A percentile compares a stretch with the other conserved stretches of the same genome.
phyloP scores from a whole-genome alignment of 441 rosid species.

The Sinapis alba region DNA sequence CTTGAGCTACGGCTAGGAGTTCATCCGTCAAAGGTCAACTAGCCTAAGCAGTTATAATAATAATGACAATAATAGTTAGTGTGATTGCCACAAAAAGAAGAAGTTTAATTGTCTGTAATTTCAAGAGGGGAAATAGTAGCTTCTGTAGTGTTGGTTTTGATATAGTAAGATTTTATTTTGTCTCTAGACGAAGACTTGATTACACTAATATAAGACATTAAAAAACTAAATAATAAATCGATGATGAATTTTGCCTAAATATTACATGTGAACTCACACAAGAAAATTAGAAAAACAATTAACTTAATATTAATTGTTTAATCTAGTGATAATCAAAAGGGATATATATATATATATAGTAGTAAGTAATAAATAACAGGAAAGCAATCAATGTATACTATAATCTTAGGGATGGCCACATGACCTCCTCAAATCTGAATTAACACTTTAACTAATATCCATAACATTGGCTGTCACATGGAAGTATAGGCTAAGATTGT shows the following conservation, averaged over 20 bases:
- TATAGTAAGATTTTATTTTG: conserved; percentile 29
- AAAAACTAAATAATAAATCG: neutral
- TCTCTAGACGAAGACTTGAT: conserved; percentile 2
- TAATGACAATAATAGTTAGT: conserved; percentile 26
- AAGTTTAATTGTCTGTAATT: conserved; percentile 24
- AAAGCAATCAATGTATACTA: neutral
- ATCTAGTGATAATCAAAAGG: neutral
- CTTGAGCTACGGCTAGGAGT: conserved; percentile 95
- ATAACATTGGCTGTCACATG: conserved; percentile 25
- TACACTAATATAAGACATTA: neutral
- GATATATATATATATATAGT: neutral
- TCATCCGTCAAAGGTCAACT: conserved; percentile 40
- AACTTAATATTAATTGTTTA: neutral
- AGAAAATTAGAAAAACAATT: neutral
- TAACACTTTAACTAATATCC: neutral
- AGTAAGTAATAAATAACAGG: neutral
- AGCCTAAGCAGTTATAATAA: conserved; percentile 18
- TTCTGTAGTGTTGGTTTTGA: conserved; percentile 37
- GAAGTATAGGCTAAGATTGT: neutral
- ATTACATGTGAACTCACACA: neutral
- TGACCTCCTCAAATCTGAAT: conserved; percentile 11
- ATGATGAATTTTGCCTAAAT: neutral
- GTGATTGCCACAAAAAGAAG: conserved; percentile 29
- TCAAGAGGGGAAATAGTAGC: conserved; percentile 23
- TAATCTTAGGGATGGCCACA: conserved; percentile 20